A percentile compares a stretch with the other conserved stretches of the same genome.
phyloP scores from a whole-genome alignment of 2,329 filamentous ascomycete species.

The Claviceps digitariae region DNA sequence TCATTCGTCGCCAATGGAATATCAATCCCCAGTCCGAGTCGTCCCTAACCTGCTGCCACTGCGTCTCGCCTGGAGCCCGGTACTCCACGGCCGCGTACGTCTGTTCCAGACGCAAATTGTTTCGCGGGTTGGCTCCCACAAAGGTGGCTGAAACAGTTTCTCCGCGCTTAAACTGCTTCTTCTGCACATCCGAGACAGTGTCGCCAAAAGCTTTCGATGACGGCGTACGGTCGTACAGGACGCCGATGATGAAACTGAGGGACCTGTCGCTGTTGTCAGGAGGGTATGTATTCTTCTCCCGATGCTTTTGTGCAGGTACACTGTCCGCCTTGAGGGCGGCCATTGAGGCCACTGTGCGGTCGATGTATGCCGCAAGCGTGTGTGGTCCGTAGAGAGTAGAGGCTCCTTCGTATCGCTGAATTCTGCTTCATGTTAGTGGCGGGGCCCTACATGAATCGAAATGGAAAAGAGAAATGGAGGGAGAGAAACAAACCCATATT shows the following conservation, averaged over 20 bases:
- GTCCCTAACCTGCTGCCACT: slow-evolving; percentile 55
- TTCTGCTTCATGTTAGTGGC: slow-evolving; percentile 18
- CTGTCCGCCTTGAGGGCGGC: slow-evolving; percentile 45
- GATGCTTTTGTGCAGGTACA: slow-evolving; percentile 13
- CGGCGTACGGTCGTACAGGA: slow-evolving; percentile 57
- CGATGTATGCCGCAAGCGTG: slow-evolving; percentile 76
- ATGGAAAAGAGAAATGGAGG: not conserved
- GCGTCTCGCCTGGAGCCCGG: slow-evolving; percentile 9
- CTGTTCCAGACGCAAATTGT: slow-evolving; percentile 63
- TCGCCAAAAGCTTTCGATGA: slow-evolving; percentile 58
- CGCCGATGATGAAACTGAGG: slow-evolving; percentile 64
- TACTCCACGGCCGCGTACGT: slow-evolving; percentile 67
- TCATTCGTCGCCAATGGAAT: slow-evolving; percentile 66
- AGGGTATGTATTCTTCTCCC: slow-evolving; percentile 42
- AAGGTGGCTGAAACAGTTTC: slow-evolving; percentile 53
- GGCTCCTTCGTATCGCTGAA: slow-evolving; percentile 84
- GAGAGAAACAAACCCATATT: slow-evolving; percentile 25
- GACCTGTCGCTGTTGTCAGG: slow-evolving; percentile 66
- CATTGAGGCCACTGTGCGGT: slow-evolving; percentile 58
- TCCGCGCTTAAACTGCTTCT: slow-evolving; percentile 39
- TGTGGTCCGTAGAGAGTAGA: slow-evolving; percentile 77
- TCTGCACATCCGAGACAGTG: slow-evolving; percentile 38
- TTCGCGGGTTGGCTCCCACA: slow-evolving; percentile 76
- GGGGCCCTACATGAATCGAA: not conserved
- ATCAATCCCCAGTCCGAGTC: slow-evolving; percentile 75